Evolutionary conservation across 2,329 filamentous ascomycete genomes (phyloP), one percentile per base, ranked within the genome.

Genomic region (Hypoxylon sp.): DNA sequence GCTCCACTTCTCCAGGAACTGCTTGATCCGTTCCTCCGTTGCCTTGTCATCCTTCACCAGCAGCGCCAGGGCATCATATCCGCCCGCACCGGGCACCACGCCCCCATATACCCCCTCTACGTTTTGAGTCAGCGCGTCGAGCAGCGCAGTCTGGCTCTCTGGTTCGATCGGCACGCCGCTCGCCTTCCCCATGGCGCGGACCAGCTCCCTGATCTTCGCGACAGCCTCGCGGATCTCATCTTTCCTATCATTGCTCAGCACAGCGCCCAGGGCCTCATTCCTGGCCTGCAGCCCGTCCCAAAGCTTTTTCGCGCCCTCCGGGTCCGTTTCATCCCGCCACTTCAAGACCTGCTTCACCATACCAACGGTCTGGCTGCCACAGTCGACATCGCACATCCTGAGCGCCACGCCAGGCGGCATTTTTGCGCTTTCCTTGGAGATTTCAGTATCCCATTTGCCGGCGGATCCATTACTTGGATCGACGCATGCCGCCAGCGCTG

Each of bases 381-480:
- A 97, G 76, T 96, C 93, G 5, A 99, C 96, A 75, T 99, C 96
- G 75, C 93, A 97, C 90, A 99, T 96, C 64, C 96, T 87, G 70
- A 98, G 83, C 22, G 91, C 86, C 70, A 97, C 81, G 0, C 92
- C 93, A 0, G 78, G 73, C 0, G 95, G 94, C 62, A 98, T 83
- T 64, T 83, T 85, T 54, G 95, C 88, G 14, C 83, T 86, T 4
- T 89, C 87, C 72, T 93, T 91, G 30, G 81, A 79, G 50, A 96
- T 89, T 73, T 93, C 88, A 0, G 89, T 90, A 73, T 98, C 94
- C 96, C 96, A 99, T 22, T 79, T 80, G 60, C 88, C 86, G 8
- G 46, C 33, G 2, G 53, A 18, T 1, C 9, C 86, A 11, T 49
- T 40, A 4, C 38, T 4, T 3, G 33, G 44, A 8, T 93, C 86